A percentile compares a stretch with the other conserved stretches of the same genome.
These are phyloP conservation scores for Cytidiella melzeri DNA, from an alignment of 768 basidiomycete genomes.

Conservation along the genomic window DNA sequence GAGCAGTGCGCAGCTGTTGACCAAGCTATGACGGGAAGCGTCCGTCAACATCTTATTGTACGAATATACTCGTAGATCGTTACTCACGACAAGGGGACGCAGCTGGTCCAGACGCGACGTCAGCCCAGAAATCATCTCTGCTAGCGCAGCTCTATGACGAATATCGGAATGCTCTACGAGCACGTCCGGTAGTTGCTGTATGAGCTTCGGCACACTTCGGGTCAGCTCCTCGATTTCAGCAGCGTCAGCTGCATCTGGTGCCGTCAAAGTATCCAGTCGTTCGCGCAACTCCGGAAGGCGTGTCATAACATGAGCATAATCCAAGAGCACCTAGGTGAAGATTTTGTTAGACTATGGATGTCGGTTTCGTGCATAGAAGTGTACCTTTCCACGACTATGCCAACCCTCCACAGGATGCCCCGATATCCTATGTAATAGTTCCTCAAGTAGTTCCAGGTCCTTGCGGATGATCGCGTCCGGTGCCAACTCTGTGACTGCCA, in stretches of 20 bases:
- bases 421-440: constrained; percentile 64
- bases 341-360: background rate
- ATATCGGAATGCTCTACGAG: constrained; percentile 49
- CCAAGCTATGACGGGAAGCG: constrained; percentile 24
- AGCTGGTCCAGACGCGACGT: constrained; percentile 53
- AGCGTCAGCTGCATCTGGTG: constrained; percentile 41
- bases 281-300: constrained; percentile 52
- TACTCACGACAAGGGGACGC: constrained; percentile 55
- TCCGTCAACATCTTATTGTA: background rate
- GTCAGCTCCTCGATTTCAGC: constrained; percentile 56
- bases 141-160: constrained; percentile 64
- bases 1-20: constrained; percentile 37
- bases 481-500: constrained; percentile 82
- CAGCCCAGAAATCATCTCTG: constrained; percentile 66
- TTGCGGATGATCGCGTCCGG: constrained; percentile 75
- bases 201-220: constrained; percentile 55
- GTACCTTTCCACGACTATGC: constrained; percentile 80
- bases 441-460: constrained; percentile 51
- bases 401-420: constrained; percentile 62
- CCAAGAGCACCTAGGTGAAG: constrained; percentile 52
- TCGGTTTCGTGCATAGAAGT: constrained; percentile 8
- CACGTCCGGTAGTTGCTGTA: constrained; percentile 64
- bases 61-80: constrained; percentile 20
- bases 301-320: constrained; percentile 62
- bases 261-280: constrained; percentile 29